Percentiles rank a stretch among this genome's conserved stretches.
These are phyloP conservation scores for Trichoderma atroviride DNA, from an alignment of 2,329 filamentous ascomycete genomes.

Conservation along the genomic window DNA sequence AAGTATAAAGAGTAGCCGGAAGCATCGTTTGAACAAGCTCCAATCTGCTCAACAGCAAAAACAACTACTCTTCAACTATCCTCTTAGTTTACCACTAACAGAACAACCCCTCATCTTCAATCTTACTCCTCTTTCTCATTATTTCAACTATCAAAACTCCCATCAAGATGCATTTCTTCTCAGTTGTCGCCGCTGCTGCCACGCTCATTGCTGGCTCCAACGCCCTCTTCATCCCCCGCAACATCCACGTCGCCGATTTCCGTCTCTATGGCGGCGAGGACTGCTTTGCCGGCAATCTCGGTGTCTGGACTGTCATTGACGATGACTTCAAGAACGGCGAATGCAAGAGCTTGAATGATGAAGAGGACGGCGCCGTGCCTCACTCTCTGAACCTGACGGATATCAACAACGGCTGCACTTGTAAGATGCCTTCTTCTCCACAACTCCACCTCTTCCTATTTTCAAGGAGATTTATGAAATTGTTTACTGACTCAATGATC, in stretches of 20 bases:
- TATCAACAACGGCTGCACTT: slow-evolving; percentile 30
- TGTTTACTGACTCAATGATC: background rate
- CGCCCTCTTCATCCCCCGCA: slow-evolving; percentile 29
- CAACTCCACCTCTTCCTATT: background rate
- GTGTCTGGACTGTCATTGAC: slow-evolving; percentile 35
- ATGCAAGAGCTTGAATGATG: slow-evolving; percentile 30
- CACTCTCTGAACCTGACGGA: slow-evolving; percentile 28
- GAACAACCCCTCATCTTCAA: background rate
- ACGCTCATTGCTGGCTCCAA: slow-evolving; percentile 27
- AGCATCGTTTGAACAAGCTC: slow-evolving; percentile 5
- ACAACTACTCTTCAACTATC: background rate
- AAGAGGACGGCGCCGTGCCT: background rate
- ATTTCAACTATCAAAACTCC: background rate
- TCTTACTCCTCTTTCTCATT: background rate
- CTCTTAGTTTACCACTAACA: background rate
- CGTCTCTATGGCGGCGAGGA: slow-evolving; percentile 31
- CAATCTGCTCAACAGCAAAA: background rate
- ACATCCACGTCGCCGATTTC: slow-evolving; percentile 35
- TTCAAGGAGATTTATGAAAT: background rate
- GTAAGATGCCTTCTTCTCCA: slow-evolving; percentile 23
- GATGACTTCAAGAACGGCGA: slow-evolving; percentile 30
- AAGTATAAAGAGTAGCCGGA: slow-evolving; percentile 17
- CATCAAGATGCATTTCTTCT: slow-evolving; percentile 29
- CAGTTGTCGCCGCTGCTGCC: slow-evolving; percentile 25
- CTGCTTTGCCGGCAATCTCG: slow-evolving; percentile 31